Percentiles rank a stretch among this genome's conserved stretches.
These are phyloP conservation scores for Vaccinium myrtillus DNA, from an alignment of 148 eudicot genomes.

Conservation along the genomic window DNA sequence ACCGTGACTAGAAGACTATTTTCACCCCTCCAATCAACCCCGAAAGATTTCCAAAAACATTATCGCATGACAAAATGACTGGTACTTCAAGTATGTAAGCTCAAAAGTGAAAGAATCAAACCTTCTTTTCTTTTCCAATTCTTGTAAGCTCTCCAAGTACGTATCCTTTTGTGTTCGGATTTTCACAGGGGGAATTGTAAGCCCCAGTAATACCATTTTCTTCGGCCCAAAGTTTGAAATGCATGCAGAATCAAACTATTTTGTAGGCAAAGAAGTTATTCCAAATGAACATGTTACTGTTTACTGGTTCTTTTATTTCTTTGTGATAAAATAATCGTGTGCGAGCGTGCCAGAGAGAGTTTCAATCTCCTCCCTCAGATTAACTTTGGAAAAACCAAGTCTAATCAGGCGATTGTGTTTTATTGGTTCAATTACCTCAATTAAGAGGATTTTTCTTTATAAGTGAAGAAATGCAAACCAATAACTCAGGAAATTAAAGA, in stretches of 20 bases:
- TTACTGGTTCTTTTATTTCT: too few relatives aligned
- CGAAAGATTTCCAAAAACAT: background rate
- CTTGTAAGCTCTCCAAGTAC: slow-evolving; percentile 57
- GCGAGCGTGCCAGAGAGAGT: too few relatives aligned
- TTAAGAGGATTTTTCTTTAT: too few relatives aligned
- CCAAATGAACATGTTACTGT: background rate
- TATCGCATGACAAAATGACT: background rate
- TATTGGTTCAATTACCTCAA: too few relatives aligned
- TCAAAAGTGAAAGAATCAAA: slow-evolving; percentile 5
- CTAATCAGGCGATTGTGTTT: too few relatives aligned
- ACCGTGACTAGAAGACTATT: too few relatives aligned
- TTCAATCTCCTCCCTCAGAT: too few relatives aligned
- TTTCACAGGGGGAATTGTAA: slow-evolving; percentile 56
- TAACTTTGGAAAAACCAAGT: too few relatives aligned
- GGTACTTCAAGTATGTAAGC: background rate
- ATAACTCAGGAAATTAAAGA: too few relatives aligned
- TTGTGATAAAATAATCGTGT: too few relatives aligned
- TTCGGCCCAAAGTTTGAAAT: slow-evolving; percentile 48
- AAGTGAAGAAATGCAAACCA: too few relatives aligned
- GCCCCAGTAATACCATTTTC: slow-evolving; percentile 58
- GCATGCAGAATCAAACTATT: background rate
- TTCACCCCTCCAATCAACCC: background rate
- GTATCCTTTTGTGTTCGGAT: slow-evolving; percentile 60
- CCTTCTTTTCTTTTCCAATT: slow-evolving; percentile 81
- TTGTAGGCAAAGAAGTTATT: background rate